Evolutionary conservation across 2,329 filamentous ascomycete species (phyloP).

Genomic region (Colletotrichum truncatum): DNA sequence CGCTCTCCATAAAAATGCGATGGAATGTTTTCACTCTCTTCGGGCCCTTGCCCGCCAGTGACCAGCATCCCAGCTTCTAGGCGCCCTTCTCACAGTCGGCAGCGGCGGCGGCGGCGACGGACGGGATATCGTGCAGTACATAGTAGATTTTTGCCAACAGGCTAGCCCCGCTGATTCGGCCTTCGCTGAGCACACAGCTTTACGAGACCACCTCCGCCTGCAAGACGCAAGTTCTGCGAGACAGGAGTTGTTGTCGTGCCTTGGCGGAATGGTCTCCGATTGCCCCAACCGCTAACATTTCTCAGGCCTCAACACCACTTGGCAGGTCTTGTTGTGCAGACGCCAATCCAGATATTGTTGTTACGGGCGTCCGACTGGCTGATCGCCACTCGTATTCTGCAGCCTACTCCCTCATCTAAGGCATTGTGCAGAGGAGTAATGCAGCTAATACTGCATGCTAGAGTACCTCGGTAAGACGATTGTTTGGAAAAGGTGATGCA

Average conservation of each 20-base stretch:
- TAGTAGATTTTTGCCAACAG: constrained; percentile 5
- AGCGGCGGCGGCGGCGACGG: background rate
- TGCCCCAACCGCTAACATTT: constrained; percentile 2
- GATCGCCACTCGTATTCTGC: constrained; percentile 32
- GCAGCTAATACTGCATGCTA: constrained; percentile 25
- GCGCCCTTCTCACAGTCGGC: background rate
- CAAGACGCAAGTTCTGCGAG: constrained; percentile 1
- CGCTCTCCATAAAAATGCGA: constrained; percentile 23
- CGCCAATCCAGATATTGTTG: background rate
- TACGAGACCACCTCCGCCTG: constrained; percentile 20
- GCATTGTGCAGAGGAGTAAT: constrained; percentile 7
- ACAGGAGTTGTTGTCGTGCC: background rate
- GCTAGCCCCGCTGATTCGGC: background rate
- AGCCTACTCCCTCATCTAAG: constrained; percentile 1
- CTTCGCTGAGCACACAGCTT: background rate
- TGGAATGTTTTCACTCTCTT: background rate
- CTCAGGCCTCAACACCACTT: constrained; percentile 5
- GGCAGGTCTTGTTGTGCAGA: background rate
- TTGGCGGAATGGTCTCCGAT: constrained; percentile 6
- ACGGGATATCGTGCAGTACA: constrained; percentile 11
- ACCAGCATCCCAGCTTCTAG: background rate
- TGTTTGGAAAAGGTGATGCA: constrained; percentile 15
- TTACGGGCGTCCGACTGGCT: constrained; percentile 16
- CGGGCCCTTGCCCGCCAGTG: background rate
- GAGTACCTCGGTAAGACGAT: background rate